Conservation (phyloP, 805 yeast species). For the Metschnikowia bowlesiae region DNA sequence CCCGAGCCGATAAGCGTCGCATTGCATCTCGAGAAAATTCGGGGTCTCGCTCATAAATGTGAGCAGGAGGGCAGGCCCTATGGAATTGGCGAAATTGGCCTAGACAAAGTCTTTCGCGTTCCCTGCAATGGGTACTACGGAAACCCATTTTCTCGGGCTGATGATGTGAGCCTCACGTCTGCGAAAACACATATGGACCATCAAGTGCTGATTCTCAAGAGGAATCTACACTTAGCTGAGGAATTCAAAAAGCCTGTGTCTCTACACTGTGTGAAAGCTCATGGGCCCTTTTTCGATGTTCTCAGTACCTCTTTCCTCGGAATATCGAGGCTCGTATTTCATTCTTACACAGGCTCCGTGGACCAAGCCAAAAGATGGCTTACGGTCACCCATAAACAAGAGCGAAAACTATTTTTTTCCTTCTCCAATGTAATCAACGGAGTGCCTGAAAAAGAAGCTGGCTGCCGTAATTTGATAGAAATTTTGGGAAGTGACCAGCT, state of each 20-base stretch:
- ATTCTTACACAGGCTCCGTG: conserved; percentile 79
- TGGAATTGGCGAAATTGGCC: conserved; percentile 86
- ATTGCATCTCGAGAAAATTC: conserved; percentile 30
- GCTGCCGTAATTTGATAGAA: conserved; percentile 17
- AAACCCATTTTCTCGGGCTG: conserved; percentile 13
- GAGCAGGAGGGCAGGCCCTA: conserved; percentile 7
- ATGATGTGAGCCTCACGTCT: conserved; percentile 23
- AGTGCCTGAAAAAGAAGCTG: conserved; percentile 23
- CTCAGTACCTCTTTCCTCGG: conserved; percentile 12
- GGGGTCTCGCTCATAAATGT: conserved; percentile 17
- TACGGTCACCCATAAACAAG: conserved; percentile 23
- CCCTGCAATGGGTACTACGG: conserved; percentile 59
- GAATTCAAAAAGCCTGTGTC: conserved; percentile 52
- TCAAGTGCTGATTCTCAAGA: conserved; percentile 51
- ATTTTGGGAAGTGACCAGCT: conserved; percentile 21
- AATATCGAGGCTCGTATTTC: conserved; percentile 54
- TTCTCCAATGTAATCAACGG: conserved; percentile 51
- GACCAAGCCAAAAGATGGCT: conserved; percentile 59
- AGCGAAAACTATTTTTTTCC: conserved; percentile 43
- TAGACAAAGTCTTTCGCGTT: conserved; percentile 71
- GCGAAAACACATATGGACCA: conserved; percentile 61
- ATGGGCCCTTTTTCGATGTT: conserved; percentile 52
- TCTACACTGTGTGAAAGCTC: conserved; percentile 81
- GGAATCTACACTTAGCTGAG: conserved; percentile 54
- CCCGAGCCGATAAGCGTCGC: conserved; percentile 58